Conservation (phyloP, 164 flowering plant genomes). For the Magnolia kwangsiensis region DNA sequence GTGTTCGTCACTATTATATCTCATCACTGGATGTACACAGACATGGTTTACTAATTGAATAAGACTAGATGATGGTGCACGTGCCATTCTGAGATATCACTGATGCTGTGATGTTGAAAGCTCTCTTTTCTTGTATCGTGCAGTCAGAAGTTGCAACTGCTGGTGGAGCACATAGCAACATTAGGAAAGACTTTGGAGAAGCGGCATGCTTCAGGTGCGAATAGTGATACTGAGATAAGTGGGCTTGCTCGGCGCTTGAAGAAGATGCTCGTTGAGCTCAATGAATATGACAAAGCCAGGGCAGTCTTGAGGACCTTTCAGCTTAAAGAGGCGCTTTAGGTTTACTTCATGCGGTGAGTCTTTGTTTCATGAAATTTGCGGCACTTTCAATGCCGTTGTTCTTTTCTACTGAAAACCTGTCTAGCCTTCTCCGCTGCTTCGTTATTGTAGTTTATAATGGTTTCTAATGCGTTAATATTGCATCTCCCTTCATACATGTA, state of each 20-base stretch:
- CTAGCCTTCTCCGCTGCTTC: not conserved
- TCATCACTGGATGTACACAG: not conserved
- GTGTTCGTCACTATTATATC: not conserved
- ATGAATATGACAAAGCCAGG: conserved; percentile 83
- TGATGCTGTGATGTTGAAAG: not conserved
- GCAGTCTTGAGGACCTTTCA: conserved; percentile 60
- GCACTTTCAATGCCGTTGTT: not conserved
- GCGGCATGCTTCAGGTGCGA: conserved; percentile 39
- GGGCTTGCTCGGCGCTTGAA: conserved; percentile 82
- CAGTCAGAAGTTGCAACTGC: conserved; percentile 72
- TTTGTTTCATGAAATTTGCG: not conserved
- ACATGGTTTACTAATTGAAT: not conserved
- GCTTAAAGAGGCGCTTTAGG: conserved; percentile 74
- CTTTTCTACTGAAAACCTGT: not conserved
- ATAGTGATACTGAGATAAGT: conserved; percentile 43
- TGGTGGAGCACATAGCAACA: conserved; percentile 60
- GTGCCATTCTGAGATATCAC: not conserved
- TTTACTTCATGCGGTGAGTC: not conserved
- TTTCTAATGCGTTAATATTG: not conserved
- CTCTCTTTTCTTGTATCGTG: conserved; percentile 8
- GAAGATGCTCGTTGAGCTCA: conserved; percentile 82
- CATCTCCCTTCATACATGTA: not conserved
- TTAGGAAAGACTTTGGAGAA: conserved; percentile 61
- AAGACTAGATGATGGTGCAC: not conserved
- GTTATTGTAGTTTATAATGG: not conserved